These are phyloP conservation scores for Coriaria nepalensis DNA, from an alignment of 306 rosid species.

Conservation along the genomic window DNA sequence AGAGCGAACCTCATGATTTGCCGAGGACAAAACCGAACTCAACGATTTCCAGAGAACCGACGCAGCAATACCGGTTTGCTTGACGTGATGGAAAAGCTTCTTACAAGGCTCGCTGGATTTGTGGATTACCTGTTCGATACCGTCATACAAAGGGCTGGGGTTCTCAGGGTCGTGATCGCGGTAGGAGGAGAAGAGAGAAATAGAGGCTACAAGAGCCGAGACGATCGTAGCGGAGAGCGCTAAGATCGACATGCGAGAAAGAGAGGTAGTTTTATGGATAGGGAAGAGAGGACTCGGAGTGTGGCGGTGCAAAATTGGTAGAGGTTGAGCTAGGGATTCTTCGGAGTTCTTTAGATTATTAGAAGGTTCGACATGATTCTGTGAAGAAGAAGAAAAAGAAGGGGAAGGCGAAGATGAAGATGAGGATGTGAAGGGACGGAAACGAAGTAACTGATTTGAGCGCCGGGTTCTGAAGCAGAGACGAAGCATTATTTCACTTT, in stretches of 20 bases:
- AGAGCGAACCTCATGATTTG: conserved; percentile 82
- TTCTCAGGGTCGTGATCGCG: conserved; percentile 13
- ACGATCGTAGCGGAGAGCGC: conserved; percentile 36
- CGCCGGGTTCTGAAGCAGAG: conserved; percentile 31
- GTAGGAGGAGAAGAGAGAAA: conserved; percentile 22
- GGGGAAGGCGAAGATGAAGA: conserved; percentile 17
- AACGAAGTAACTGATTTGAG: conserved; percentile 29
- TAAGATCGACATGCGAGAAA: conserved; percentile 25
- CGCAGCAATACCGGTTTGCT: conserved; percentile 68
- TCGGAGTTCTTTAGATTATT: conserved; percentile 18
- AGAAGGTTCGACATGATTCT: conserved; percentile 9
- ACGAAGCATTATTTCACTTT: conserved; percentile 35
- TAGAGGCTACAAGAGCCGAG: conserved; percentile 40
- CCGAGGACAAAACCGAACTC: conserved; percentile 68
- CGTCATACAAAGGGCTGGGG: conserved; percentile 24
- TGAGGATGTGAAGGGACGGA: conserved; percentile 17
- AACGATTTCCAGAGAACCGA: conserved; percentile 82
- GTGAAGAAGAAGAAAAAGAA: conserved; percentile 16
- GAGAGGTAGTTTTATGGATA: conserved; percentile 6
- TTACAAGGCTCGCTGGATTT: conserved; percentile 37
- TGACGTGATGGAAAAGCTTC: conserved; percentile 42
- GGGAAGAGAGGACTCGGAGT: conserved; percentile 9
- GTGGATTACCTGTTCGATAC: conserved; percentile 29
- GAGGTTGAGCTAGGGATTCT: conserved; percentile 18
- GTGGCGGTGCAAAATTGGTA: conserved; percentile 12